Conservation (phyloP, 768 basidiomycete species). For the Phylloporus rhodoxanthus region DNA sequence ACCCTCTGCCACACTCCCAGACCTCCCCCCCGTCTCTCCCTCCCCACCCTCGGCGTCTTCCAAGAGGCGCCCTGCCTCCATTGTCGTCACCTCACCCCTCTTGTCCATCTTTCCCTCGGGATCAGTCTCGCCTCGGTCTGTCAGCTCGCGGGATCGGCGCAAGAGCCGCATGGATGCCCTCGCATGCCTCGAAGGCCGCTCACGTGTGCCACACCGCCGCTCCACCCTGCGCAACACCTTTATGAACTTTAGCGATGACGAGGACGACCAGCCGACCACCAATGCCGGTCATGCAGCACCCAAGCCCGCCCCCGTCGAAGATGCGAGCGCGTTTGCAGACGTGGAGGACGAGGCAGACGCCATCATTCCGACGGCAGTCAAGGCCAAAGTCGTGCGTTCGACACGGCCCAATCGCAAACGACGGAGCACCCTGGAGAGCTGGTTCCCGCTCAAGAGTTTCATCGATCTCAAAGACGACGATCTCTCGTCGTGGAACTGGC, state of each 20-base stretch:
- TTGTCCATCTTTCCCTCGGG: constrained; percentile 7
- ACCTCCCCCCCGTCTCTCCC: constrained; percentile 27
- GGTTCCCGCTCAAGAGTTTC: constrained; percentile 58
- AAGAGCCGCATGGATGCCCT: constrained; percentile 55
- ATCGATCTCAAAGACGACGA: constrained; percentile 56
- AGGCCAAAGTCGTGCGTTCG: not conserved
- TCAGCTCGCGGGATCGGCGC: constrained; percentile 42
- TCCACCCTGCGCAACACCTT: constrained; percentile 40
- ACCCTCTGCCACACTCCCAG: constrained; percentile 48
- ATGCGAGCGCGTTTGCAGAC: constrained; percentile 23
- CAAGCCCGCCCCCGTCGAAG: constrained; percentile 11
- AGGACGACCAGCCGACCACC: constrained; percentile 35
- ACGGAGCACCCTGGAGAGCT: constrained; percentile 41
- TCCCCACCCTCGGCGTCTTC: not conserved
- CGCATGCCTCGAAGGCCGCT: constrained; percentile 57
- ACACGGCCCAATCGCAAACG: constrained; percentile 24
- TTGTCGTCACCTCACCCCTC: constrained; percentile 10
- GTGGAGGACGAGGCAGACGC: constrained; percentile 30
- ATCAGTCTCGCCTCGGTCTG: too few species aligned
- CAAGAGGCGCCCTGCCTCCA: constrained; percentile 12
- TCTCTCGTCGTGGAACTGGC: constrained; percentile 47
- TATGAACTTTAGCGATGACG: constrained; percentile 66
- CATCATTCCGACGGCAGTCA: constrained; percentile 14
- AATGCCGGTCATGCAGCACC: too few species aligned
- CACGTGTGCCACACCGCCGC: constrained; percentile 18